Conservation (phyloP, 768 basidiomycete genomes). For the Phylloporus sp. region DNA sequence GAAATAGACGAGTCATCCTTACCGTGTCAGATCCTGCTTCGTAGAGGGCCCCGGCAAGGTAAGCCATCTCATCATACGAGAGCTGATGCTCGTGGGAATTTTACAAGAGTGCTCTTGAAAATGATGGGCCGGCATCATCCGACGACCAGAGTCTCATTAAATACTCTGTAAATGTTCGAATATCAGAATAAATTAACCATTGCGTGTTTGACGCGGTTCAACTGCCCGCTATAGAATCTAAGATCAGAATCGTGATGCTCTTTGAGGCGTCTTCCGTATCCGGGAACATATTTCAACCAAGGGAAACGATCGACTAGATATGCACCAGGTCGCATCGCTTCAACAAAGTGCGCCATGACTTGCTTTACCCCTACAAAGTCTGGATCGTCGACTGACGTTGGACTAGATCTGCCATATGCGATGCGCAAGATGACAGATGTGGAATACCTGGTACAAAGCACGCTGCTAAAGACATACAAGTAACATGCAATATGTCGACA, state of each 20-base stretch:
- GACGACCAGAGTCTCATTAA: neutral
- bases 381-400: conserved; percentile 20
- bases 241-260: conserved; percentile 50
- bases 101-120: conserved; percentile 53
- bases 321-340: conserved; percentile 30
- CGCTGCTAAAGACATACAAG: neutral
- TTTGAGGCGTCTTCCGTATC: conserved; percentile 52
- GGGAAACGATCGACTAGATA: conserved; percentile 36
- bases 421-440: conserved; percentile 25
- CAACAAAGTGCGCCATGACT: conserved; percentile 24
- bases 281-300: conserved; percentile 47
- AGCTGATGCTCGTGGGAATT: conserved; percentile 44
- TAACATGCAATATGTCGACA: conserved; percentile 13
- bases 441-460: conserved; percentile 21
- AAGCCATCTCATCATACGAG: conserved; percentile 50
- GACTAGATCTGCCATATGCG: conserved; percentile 20
- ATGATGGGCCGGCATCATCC: conserved; percentile 28
- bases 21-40: conserved; percentile 60
- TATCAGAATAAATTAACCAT: conserved; percentile 31
- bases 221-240: conserved; percentile 45
- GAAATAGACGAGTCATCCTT: neutral
- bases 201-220: conserved; percentile 41
- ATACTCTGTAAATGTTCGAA: fast-evolving
- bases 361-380: conserved; percentile 19
- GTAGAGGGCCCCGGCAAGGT: conserved; percentile 57